These are phyloP conservation scores for Acanthamoeba royreba DNA, from an alignment of 208 protist genomes.

Conservation along the genomic window DNA sequence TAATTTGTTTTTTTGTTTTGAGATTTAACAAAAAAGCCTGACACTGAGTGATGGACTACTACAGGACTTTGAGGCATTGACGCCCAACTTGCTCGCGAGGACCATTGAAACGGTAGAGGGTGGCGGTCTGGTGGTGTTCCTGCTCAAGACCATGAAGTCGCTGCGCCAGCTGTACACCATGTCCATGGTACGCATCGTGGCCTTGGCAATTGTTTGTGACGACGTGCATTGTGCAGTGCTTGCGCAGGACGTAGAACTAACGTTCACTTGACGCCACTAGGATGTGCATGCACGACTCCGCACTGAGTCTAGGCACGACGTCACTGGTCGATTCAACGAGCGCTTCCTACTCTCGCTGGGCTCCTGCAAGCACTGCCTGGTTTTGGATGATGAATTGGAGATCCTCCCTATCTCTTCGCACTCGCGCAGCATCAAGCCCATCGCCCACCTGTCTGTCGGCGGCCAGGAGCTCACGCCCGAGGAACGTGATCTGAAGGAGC, in stretches of 20 bases:
- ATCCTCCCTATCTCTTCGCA: constrained; percentile 94
- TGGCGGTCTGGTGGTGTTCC: constrained; percentile 97
- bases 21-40: too few species aligned
- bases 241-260: constrained; percentile 66
- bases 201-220: neutral
- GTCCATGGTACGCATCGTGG: constrained; percentile 86
- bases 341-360: constrained; percentile 97
- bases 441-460: constrained; percentile 47
- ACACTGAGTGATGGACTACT: too few species aligned
- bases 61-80: constrained; percentile 99
- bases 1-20: constrained; percentile 31
- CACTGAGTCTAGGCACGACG: constrained; percentile 82
- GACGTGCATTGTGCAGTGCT: constrained; percentile 59
- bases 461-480: constrained; percentile 5
- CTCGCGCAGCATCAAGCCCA: constrained; percentile 62
- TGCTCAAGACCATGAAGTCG: constrained; percentile 95
- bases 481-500: constrained; percentile 71
- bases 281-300: constrained; percentile 94
- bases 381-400: constrained; percentile 98
- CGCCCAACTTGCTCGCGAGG: constrained; percentile 98
- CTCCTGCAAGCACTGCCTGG: constrained; percentile 90
- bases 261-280: constrained; percentile 9
- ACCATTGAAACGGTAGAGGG: constrained; percentile 99
- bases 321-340: constrained; percentile 98
- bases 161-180: constrained; percentile 97